Evolutionary conservation across 441 rosid species (phyloP).

Genomic region (Cnidoscolus chayamansa): DNA sequence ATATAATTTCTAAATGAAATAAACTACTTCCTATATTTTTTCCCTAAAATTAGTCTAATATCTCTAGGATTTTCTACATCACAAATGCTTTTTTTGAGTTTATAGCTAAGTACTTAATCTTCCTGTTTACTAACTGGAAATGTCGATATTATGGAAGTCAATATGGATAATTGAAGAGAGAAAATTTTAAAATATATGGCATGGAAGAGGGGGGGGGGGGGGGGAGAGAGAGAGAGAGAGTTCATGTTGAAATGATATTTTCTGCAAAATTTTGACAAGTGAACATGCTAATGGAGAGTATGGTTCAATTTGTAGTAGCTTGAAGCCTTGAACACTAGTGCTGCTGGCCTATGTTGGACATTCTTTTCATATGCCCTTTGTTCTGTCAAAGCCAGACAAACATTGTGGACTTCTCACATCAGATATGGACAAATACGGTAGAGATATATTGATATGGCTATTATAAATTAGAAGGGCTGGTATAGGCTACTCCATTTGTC

Average conservation of each 20-base stretch:
- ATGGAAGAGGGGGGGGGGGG: too few relatives aligned
- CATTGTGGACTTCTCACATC: background rate
- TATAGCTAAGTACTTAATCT: background rate
- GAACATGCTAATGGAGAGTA: background rate
- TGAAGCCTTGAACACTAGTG: background rate
- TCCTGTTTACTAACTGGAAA: background rate
- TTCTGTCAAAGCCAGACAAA: background rate
- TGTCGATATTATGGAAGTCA: background rate
- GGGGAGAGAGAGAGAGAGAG: background rate
- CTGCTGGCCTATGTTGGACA: background rate
- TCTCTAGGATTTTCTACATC: too few relatives aligned
- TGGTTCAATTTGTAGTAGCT: background rate
- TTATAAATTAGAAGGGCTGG: background rate
- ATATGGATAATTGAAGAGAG: conserved; percentile 4
- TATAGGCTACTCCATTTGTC: background rate
- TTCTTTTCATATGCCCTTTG: background rate
- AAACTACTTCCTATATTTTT: too few relatives aligned
- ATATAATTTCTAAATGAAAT: too few relatives aligned
- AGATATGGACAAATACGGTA: background rate
- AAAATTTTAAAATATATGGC: background rate
- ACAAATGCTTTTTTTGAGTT: too few relatives aligned
- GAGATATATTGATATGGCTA: background rate
- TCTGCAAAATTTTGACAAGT: background rate
- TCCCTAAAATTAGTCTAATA: too few relatives aligned
- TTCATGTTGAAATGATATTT: background rate